phyloP scores from a whole-genome alignment of 1,284 basidiomycete species.

The Ceratobasidium sp. region DNA sequence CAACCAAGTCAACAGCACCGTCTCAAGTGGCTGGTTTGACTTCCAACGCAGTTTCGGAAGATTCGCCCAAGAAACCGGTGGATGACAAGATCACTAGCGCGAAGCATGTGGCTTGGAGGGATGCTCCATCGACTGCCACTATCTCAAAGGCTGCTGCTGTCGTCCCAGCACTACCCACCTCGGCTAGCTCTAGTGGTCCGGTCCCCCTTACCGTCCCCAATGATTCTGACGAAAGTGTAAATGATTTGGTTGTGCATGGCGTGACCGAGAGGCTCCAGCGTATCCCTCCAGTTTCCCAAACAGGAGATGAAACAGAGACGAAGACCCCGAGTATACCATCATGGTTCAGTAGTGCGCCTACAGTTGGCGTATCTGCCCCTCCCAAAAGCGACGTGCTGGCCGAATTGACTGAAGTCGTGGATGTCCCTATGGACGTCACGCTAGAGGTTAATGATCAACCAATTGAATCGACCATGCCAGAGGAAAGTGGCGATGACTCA shows the following conservation, averaged over 20 bases:
- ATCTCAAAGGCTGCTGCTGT: background rate
- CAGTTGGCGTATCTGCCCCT: slow-evolving; percentile 8
- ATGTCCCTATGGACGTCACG: background rate
- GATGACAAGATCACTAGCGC: background rate
- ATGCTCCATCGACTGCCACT: background rate
- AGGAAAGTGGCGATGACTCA: background rate
- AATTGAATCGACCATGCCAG: background rate
- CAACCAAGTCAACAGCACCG: background rate
- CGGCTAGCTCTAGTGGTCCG: background rate
- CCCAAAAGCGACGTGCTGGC: slow-evolving; percentile 6
- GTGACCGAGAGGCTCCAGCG: background rate
- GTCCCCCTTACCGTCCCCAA: background rate
- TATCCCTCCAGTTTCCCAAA: background rate
- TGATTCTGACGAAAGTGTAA: slow-evolving; percentile 48
- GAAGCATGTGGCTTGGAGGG: slow-evolving; percentile 13
- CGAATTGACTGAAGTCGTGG: slow-evolving; percentile 6
- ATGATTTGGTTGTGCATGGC: slow-evolving; percentile 47
- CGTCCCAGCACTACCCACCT: background rate
- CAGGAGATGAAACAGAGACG: background rate
- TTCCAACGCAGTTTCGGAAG: background rate
- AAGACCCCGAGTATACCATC: slow-evolving; percentile 11
- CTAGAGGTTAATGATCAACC: background rate
- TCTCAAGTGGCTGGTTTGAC: background rate
- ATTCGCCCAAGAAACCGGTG: background rate
- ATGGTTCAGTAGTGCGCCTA: slow-evolving; percentile 28